Evolutionary conservation across 75 land plant species (phyloP).

Genomic region (Isoetes taiwanensis): DNA sequence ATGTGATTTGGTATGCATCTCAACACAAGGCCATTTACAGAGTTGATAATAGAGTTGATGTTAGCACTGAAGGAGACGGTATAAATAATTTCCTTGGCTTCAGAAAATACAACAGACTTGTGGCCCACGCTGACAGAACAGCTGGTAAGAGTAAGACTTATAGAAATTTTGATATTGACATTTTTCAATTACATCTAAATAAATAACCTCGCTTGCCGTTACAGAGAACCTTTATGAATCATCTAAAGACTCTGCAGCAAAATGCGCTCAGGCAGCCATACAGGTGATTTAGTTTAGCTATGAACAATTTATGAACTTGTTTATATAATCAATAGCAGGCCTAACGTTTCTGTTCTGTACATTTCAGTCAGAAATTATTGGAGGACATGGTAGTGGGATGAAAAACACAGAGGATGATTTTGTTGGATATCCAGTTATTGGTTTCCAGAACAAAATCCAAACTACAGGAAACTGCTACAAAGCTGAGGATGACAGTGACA

Average conservation of each 20-base stretch:
- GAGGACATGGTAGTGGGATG: slow-evolving; percentile 35
- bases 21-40: not conserved
- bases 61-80: not conserved
- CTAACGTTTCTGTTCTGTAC: too few species aligned
- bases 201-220: not conserved
- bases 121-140: too few species aligned
- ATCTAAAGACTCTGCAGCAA: not conserved
- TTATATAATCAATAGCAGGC: too few species aligned
- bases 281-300: too few species aligned
- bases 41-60: slow-evolving; percentile 1
- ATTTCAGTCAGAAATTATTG: too few species aligned
- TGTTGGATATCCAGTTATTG: slow-evolving; percentile 8
- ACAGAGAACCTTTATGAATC: not conserved
- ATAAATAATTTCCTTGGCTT: too few species aligned
- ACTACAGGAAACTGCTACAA: slow-evolving; percentile 12
- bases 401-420: slow-evolving; percentile 34
- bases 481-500: not conserved
- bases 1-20: not conserved
- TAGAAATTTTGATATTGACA: too few species aligned
- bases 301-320: too few species aligned
- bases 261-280: too few species aligned
- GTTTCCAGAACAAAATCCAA: slow-evolving; percentile 9
- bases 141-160: too few species aligned
- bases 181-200: not conserved
- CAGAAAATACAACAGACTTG: too few species aligned